Percentiles rank a stretch among this genome's conserved stretches.
Conservation (phyloP, 495 filamentous ascomycete species). For the Aspergillus leporis region DNA sequence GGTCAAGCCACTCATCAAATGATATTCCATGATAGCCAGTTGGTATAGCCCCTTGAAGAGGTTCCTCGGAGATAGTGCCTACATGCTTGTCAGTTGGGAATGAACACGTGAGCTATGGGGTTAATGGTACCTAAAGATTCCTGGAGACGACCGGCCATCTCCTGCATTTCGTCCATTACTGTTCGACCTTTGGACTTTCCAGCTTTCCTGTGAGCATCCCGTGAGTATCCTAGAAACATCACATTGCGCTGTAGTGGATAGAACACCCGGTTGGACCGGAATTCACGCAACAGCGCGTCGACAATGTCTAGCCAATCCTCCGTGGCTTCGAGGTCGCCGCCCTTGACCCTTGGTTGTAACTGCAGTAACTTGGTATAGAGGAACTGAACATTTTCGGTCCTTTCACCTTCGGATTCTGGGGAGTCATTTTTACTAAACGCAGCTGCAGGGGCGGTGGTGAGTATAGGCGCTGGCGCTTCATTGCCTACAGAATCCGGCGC, state of each 20-base stretch:
- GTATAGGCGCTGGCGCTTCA: constrained; percentile 17
- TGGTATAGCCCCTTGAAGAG: constrained; percentile 44
- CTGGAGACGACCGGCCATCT: constrained; percentile 64
- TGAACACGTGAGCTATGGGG: no score
- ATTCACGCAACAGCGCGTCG: constrained; percentile 74
- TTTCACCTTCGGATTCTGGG: constrained; percentile 39
- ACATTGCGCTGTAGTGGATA: constrained; percentile 73
- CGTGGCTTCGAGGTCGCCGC: constrained; percentile 53
- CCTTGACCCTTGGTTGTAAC: constrained; percentile 50
- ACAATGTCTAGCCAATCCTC: constrained; percentile 74
- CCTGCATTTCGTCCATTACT: constrained; percentile 61
- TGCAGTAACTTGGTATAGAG: constrained; percentile 57
- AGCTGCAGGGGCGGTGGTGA: constrained; percentile 22
- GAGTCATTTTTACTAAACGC: constrained; percentile 18
- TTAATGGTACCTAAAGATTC: constrained; percentile 52
- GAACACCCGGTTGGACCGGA: constrained; percentile 72
- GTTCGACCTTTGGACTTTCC: constrained; percentile 29
- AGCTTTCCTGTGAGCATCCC: constrained; percentile 45
- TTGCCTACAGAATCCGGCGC: constrained; percentile 31
- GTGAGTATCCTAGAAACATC: constrained; percentile 65
- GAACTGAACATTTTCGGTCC: constrained; percentile 53
- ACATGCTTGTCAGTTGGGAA: constrained; percentile 15
- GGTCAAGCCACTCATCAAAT: constrained; percentile 81
- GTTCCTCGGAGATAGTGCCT: constrained; percentile 29
- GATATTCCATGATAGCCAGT: constrained; percentile 73